Conservation (phyloP, 345 rosid species). For the Pseudoturritis turrita region DNA sequence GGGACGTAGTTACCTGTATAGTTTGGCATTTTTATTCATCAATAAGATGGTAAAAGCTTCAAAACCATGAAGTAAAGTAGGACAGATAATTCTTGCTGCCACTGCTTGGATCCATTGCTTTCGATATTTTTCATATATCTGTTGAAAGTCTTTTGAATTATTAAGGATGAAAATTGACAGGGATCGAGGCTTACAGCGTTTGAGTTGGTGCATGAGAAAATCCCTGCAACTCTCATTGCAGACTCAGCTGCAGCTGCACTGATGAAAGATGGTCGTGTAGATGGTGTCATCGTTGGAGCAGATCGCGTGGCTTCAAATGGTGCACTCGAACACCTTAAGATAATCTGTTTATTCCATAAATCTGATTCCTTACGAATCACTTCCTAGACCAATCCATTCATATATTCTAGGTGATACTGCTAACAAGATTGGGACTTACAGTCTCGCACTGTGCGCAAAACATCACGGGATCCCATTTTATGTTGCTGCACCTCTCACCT, state of each 20-base stretch:
- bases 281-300: conserved; percentile 87
- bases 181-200: conserved; percentile 97
- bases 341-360: not conserved
- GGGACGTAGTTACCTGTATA: not conserved
- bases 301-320: conserved; percentile 96
- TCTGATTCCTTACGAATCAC: not conserved
- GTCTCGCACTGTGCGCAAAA: conserved; percentile 77
- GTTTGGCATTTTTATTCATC: not conserved
- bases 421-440: conserved; percentile 96
- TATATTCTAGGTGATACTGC: conserved; percentile 77
- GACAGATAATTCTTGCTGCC: not conserved
- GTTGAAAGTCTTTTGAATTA: not conserved
- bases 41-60: not conserved
- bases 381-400: not conserved
- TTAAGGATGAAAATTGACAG: conserved; percentile 28
- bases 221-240: conserved; percentile 85
- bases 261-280: conserved; percentile 73
- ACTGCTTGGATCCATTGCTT: not conserved
- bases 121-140: not conserved
- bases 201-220: conserved; percentile 85
- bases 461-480: conserved; percentile 69
- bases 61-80: not conserved
- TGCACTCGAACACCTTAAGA: conserved; percentile 15
- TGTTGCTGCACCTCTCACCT: conserved; percentile 90
- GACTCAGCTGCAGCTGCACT: conserved; percentile 95